phyloP scores from a whole-genome alignment of 129 eudicot genomes.

The Flaveria trinervia region DNA sequence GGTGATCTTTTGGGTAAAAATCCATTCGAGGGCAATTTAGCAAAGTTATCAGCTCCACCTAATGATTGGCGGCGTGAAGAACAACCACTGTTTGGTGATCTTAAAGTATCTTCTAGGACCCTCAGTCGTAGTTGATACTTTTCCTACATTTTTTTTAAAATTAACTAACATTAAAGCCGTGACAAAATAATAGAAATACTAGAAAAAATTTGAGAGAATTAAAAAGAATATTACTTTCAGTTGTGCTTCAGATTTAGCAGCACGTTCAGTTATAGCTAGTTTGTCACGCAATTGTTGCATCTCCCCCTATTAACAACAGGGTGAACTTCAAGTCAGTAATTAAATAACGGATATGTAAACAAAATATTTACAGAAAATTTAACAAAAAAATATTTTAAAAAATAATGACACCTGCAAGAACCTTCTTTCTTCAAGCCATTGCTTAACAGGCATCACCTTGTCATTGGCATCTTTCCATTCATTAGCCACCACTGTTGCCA shows the following conservation, averaged over 20 bases:
- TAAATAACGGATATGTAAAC: not conserved
- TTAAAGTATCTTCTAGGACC: constrained; percentile 83
- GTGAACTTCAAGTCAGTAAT: constrained; percentile 26
- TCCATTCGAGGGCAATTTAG: constrained; percentile 76
- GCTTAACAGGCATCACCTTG: constrained; percentile 97
- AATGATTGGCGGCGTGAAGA: constrained; percentile 83
- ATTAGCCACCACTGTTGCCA: constrained; percentile 92
- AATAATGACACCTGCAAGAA: constrained; percentile 64
- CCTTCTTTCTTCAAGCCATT: constrained; percentile 96
- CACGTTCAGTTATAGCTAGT: constrained; percentile 69
- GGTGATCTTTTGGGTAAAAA: constrained; percentile 86
- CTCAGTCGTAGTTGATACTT: constrained; percentile 72
- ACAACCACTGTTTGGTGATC: constrained; percentile 55
- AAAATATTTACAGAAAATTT: not conserved
- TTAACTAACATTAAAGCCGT: not conserved
- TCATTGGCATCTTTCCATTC: constrained; percentile 97
- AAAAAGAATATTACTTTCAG: constrained; percentile 51
- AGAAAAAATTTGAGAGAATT: not conserved
- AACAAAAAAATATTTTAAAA: not conserved
- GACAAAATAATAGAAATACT: not conserved
- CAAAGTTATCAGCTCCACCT: constrained; percentile 85
- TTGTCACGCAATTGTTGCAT: constrained; percentile 89
- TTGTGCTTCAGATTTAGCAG: constrained; percentile 90
- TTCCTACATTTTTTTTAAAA: constrained; percentile 52
- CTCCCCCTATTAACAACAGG: constrained; percentile 66